These are phyloP conservation scores for Blastobotrys capitulatus DNA, from an alignment of 1,139 yeast genomes.

Conservation along the genomic window DNA sequence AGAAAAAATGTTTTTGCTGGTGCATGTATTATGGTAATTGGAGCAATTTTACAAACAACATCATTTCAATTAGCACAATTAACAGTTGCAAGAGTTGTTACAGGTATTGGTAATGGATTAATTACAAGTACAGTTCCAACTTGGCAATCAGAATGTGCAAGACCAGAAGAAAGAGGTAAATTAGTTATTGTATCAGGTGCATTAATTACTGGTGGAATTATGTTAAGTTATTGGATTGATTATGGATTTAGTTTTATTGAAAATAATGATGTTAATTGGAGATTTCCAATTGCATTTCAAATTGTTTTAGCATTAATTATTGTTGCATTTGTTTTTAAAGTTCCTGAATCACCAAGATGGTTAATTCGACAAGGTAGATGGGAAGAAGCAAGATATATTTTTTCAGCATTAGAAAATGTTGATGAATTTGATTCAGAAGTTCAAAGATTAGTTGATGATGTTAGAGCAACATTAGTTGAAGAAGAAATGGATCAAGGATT, in stretches of 20 bases:
- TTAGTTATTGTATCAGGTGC: conserved; percentile 68
- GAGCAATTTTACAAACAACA: conserved; percentile 55
- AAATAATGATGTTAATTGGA: conserved; percentile 43
- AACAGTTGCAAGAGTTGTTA: conserved; percentile 64
- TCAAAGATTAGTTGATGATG: conserved; percentile 26
- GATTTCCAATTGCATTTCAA: conserved; percentile 37
- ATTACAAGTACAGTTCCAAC: conserved; percentile 78
- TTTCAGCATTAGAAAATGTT: conserved; percentile 10
- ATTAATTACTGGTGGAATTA: conserved; percentile 64
- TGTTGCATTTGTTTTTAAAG: conserved; percentile 5
- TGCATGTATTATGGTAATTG: conserved; percentile 52
- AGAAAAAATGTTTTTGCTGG: conserved; percentile 58
- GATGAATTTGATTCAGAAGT: conserved; percentile 24
- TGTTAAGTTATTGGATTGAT: conserved; percentile 69
- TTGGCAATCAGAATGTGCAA: conserved; percentile 76
- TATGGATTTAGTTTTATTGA: conserved; percentile 41
- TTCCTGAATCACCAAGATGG: conserved; percentile 52
- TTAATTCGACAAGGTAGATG: conserved; percentile 40
- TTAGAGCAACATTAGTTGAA: conserved; percentile 21
- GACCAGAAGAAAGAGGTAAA: conserved; percentile 65
- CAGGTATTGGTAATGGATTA: conserved; percentile 78
- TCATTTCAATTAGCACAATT: conserved; percentile 63
- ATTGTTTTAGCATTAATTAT: conserved; percentile 13
- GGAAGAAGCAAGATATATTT: conserved; percentile 23
- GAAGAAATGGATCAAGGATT: conserved; percentile 12